Conservation (phyloP, 345 rosid species). For the Anastatica hierochuntica region DNA sequence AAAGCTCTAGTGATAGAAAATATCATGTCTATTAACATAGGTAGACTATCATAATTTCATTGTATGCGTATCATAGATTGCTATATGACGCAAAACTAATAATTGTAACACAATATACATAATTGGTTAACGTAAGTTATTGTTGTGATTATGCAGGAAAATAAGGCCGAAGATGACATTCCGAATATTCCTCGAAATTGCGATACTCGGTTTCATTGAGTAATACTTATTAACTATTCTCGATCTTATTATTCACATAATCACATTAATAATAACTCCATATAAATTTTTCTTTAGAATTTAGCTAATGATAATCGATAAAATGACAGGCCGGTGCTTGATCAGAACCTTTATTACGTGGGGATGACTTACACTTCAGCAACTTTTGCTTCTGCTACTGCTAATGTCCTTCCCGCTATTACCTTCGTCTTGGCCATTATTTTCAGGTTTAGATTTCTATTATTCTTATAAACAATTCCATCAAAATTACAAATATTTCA, state of each 20-base stretch:
- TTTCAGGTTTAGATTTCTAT: slow-evolving; percentile 41
- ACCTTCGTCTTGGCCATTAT: slow-evolving; percentile 74
- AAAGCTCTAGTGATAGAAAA: no score
- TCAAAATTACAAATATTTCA: not conserved
- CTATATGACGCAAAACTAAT: not conserved
- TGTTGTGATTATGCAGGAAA: slow-evolving; percentile 44
- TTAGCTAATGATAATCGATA: not conserved
- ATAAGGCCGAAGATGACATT: slow-evolving; percentile 80
- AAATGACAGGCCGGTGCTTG: slow-evolving; percentile 77
- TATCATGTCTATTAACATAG: no score
- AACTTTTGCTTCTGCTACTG: slow-evolving; percentile 69
- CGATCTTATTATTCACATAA: not conserved
- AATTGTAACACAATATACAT: no score
- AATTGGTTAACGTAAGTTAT: not conserved
- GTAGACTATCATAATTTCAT: no score
- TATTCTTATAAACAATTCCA: not conserved
- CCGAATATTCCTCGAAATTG: slow-evolving; percentile 56
- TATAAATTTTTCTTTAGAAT: no score
- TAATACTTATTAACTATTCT: slow-evolving; percentile 25
- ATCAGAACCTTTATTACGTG: slow-evolving; percentile 73
- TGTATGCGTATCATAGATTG: not conserved
- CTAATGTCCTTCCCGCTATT: slow-evolving; percentile 68
- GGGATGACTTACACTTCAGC: slow-evolving; percentile 92
- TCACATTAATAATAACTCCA: not conserved
- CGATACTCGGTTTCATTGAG: slow-evolving; percentile 76